A percentile compares a stretch with the other conserved stretches of the same genome.
Conservation (phyloP, 768 basidiomycete species). For the Boletus tomentosulus region DNA sequence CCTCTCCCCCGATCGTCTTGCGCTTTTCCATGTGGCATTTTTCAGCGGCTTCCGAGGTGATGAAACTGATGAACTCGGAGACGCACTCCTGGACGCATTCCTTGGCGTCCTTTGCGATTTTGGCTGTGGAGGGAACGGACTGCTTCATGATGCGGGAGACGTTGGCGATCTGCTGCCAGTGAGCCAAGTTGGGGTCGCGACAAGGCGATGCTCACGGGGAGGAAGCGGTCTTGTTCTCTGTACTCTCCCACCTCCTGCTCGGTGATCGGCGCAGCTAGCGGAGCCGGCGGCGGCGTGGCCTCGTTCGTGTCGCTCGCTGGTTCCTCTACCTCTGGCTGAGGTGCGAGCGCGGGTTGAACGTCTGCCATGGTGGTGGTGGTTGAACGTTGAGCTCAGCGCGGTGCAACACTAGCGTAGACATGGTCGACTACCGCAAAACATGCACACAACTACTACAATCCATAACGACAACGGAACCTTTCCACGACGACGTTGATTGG, state of each 20-base stretch:
- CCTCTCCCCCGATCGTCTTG: constrained; percentile 97
- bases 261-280: constrained; percentile 70
- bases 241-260: constrained; percentile 94
- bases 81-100: constrained; percentile 99
- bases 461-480: background rate
- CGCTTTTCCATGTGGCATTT: constrained; percentile 93
- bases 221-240: constrained; percentile 89
- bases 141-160: constrained; percentile 98
- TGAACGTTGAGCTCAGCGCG: background rate
- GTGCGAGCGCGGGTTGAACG: constrained; percentile 36
- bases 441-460: background rate
- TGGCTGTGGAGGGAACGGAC: constrained; percentile 83
- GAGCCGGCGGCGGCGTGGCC: constrained; percentile 36
- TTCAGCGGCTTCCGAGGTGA: constrained; percentile 95
- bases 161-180: constrained; percentile 75
- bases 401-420: background rate
- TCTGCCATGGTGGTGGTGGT: constrained; percentile 25
- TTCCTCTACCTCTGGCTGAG: constrained; percentile 40
- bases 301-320: constrained; percentile 30
- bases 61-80: constrained; percentile 97
- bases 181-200: background rate
- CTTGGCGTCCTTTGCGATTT: constrained; percentile 97
- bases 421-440: background rate
- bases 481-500: constrained; percentile 17
- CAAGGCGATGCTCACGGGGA: constrained; percentile 60